phyloP scores from a whole-genome alignment of 768 basidiomycete genomes.

The Neoboletus subvelutipes region DNA sequence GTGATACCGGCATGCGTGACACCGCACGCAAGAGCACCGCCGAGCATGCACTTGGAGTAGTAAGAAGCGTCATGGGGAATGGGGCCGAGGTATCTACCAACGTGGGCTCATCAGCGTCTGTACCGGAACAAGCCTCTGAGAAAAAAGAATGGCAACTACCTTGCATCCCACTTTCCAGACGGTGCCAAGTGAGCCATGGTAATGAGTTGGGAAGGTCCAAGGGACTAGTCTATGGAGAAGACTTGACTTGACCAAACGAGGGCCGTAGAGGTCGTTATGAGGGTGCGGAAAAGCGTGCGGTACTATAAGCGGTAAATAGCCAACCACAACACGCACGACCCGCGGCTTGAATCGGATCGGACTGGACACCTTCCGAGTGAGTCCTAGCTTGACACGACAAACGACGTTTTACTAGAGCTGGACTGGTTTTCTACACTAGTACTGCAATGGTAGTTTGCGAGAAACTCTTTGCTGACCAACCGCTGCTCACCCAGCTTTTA shows the following conservation, averaged over 20 bases:
- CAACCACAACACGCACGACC: constrained; percentile 3
- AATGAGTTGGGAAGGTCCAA: constrained; percentile 34
- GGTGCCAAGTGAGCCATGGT: constrained; percentile 52
- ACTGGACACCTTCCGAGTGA: background rate
- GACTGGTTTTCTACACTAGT: background rate
- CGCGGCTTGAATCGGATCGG: constrained; percentile 11
- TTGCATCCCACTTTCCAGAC: constrained; percentile 71
- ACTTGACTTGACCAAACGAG: constrained; percentile 9
- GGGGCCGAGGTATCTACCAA: constrained; percentile 61
- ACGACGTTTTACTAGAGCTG: background rate
- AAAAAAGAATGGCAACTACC: constrained; percentile 38
- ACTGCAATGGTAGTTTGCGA: background rate
- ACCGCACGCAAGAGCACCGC: constrained; percentile 85
- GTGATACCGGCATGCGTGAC: constrained; percentile 86
- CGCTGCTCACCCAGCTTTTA: background rate
- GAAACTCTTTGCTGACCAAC: background rate
- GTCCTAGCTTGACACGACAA: background rate
- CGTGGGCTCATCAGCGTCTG: constrained; percentile 2
- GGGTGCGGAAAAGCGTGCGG: constrained; percentile 3
- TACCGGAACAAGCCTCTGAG: background rate
- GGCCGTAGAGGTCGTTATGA: constrained; percentile 26
- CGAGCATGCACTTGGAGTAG: constrained; percentile 86
- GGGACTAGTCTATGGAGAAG: constrained; percentile 23
- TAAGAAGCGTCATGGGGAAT: constrained; percentile 73
- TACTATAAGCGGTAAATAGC: constrained; percentile 4